A percentile compares a stretch with the other conserved stretches of the same genome.
Evolutionary conservation across 2,329 filamentous ascomycete genomes (phyloP).

Genomic region (Xylariaceae sp.): DNA sequence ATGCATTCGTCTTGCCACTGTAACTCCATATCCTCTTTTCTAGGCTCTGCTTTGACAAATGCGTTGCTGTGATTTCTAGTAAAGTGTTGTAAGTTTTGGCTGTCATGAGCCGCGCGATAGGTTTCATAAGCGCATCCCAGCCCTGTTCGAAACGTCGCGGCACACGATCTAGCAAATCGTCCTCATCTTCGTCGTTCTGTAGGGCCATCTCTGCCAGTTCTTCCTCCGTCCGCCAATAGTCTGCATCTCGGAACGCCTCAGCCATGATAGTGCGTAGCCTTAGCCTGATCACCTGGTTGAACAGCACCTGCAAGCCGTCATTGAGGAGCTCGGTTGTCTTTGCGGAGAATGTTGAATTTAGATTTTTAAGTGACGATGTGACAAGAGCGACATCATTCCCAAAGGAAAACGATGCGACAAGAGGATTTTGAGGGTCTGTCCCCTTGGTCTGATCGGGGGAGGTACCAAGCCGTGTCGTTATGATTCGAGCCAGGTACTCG

Average conservation of each 20-base stretch:
- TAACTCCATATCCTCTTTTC: slow-evolving; percentile 86
- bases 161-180: slow-evolving; percentile 61
- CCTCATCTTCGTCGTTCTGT: slow-evolving; percentile 52
- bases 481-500: slow-evolving; percentile 85
- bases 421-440: slow-evolving; percentile 38
- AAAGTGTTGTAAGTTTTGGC: slow-evolving; percentile 70
- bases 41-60: slow-evolving; percentile 67
- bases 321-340: slow-evolving; percentile 79
- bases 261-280: slow-evolving; percentile 78
- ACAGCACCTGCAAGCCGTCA: slow-evolving; percentile 81
- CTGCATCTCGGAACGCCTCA: slow-evolving; percentile 86
- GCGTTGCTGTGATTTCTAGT: slow-evolving; percentile 66
- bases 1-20: slow-evolving; percentile 71
- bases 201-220: slow-evolving; percentile 55
- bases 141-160: slow-evolving; percentile 74
- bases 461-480: slow-evolving; percentile 59
- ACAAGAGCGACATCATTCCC: slow-evolving; percentile 70
- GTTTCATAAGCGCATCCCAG: slow-evolving; percentile 82
- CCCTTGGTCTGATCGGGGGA: slow-evolving; percentile 37
- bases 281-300: slow-evolving; percentile 80
- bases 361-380: slow-evolving; percentile 59
- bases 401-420: slow-evolving; percentile 73
- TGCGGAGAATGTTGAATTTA: slow-evolving; percentile 67
- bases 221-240: slow-evolving; percentile 69
- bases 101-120: slow-evolving; percentile 81